Evolutionary conservation across 2,329 filamentous ascomycete species (phyloP).

Genomic region (Pestalotiopsis sp.): DNA sequence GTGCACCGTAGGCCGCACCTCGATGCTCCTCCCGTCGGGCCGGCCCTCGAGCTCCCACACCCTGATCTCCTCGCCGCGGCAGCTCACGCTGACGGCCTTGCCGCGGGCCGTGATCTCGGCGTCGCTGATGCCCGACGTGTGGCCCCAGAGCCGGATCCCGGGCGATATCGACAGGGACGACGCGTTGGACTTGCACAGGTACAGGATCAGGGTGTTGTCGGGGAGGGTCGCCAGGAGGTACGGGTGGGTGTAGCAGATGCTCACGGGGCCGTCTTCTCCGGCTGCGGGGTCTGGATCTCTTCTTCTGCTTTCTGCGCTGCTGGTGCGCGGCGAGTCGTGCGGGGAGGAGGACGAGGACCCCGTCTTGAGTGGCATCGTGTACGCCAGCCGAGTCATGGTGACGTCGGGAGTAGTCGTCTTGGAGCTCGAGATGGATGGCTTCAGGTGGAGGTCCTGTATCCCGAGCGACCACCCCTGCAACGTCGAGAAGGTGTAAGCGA

Average conservation of each 20-base stretch:
- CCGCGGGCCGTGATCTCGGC: constrained; percentile 83
- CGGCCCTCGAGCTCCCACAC: constrained; percentile 89
- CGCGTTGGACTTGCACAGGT: constrained; percentile 76
- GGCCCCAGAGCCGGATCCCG: constrained; percentile 82
- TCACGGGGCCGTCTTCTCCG: constrained; percentile 52
- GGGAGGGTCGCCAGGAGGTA: constrained; percentile 83
- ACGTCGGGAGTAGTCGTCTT: constrained; percentile 32
- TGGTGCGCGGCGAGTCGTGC: constrained; percentile 25
- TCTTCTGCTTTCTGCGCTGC: neutral
- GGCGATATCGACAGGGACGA: constrained; percentile 69
- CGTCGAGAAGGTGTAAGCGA: constrained; percentile 83
- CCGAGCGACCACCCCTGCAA: constrained; percentile 85
- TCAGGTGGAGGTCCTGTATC: constrained; percentile 83
- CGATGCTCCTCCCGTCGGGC: constrained; percentile 50
- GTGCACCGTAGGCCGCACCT: constrained; percentile 46
- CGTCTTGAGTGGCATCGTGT: constrained; percentile 35
- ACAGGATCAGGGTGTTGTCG: constrained; percentile 85
- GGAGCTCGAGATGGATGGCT: constrained; percentile 27
- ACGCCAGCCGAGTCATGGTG: constrained; percentile 41
- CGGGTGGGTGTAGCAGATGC: constrained; percentile 75
- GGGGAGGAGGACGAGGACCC: constrained; percentile 20
- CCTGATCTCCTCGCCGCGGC: constrained; percentile 75
- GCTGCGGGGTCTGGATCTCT: neutral
- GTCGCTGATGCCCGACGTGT: constrained; percentile 86
- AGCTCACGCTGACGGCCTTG: constrained; percentile 88